A percentile compares a stretch with the other conserved stretches of the same genome.
These are phyloP conservation scores for Triticum timopheevii DNA, from an alignment of 176 grass and related monocot species.

Conservation along the genomic window DNA sequence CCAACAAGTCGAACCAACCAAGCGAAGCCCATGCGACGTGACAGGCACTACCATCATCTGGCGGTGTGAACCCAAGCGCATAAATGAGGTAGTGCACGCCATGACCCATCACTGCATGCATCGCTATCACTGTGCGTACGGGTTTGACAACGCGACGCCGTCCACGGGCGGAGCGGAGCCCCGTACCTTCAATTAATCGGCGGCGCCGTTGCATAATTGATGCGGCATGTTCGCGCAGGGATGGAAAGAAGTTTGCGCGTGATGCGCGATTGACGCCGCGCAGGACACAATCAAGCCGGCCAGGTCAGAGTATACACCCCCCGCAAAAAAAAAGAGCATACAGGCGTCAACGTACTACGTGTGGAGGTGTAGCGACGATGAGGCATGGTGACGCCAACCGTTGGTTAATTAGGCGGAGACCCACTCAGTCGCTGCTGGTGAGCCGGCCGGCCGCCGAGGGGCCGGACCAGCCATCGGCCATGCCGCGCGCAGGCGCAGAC, in stretches of 20 bases:
- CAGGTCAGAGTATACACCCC: no score
- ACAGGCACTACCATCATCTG: background rate
- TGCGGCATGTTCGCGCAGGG: background rate
- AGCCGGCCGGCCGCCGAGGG: no score
- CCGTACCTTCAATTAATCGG: background rate
- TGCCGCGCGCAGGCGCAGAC: no score
- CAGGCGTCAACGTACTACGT: background rate
- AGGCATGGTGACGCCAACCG: background rate
- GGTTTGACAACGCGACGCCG: background rate
- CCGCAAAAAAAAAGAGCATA: no score
- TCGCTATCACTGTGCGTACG: background rate
- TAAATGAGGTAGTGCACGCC: background rate
- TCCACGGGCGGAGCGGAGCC: background rate
- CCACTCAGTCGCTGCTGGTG: background rate
- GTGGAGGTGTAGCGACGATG: no score
- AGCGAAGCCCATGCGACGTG: background rate
- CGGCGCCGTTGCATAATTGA: background rate
- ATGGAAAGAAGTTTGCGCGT: background rate
- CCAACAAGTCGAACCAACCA: background rate
- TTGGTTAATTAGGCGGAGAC: conserved; percentile 6
- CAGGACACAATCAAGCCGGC: no score
- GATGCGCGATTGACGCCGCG: background rate
- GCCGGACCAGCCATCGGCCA: no score
- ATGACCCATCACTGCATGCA: background rate
- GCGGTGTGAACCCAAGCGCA: background rate